A percentile compares a stretch with the other conserved stretches of the same genome.
Conservation (phyloP, 306 rosid species). For the Trifolium pratense region DNA sequence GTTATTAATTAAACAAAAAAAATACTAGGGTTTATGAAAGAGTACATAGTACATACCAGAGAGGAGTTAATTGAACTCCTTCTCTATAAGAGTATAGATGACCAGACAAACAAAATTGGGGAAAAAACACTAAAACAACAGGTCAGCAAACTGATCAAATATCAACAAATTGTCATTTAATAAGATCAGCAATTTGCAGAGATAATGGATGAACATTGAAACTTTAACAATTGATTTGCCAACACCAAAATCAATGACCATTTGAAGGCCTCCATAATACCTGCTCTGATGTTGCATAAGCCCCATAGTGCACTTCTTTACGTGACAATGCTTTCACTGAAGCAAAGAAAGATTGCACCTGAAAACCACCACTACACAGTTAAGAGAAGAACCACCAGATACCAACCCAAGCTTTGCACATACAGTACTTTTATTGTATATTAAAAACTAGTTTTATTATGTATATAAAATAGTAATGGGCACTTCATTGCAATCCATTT, state of each 20-base stretch:
- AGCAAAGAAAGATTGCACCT: conserved; percentile 94
- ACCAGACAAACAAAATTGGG: conserved; percentile 2
- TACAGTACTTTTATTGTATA: background rate
- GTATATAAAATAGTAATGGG: background rate
- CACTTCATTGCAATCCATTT: background rate
- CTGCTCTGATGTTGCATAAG: conserved; percentile 97
- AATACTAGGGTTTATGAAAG: conserved; percentile 1
- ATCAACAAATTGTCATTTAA: conserved; percentile 6
- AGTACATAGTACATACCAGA: background rate
- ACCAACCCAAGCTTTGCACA: background rate
- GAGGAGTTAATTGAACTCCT: background rate
- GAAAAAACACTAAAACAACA: background rate
- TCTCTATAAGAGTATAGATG: conserved; percentile 18
- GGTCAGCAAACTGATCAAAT: background rate
- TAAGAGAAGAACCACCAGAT: conserved; percentile 34
- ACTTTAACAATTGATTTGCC: conserved; percentile 19
- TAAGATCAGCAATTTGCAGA: background rate
- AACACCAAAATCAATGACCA: conserved; percentile 18
- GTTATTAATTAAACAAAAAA: background rate
- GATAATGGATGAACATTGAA: conserved; percentile 15
- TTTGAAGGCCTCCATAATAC: conserved; percentile 48
- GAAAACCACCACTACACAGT: conserved; percentile 36
- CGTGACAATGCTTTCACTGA: conserved; percentile 87
- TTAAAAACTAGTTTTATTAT: background rate
- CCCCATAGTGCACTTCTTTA: conserved; percentile 99